Base-by-base conservation (phyloP, 1,284 basidiomycete genomes). In the Ceratobasidium sp. region DNA sequence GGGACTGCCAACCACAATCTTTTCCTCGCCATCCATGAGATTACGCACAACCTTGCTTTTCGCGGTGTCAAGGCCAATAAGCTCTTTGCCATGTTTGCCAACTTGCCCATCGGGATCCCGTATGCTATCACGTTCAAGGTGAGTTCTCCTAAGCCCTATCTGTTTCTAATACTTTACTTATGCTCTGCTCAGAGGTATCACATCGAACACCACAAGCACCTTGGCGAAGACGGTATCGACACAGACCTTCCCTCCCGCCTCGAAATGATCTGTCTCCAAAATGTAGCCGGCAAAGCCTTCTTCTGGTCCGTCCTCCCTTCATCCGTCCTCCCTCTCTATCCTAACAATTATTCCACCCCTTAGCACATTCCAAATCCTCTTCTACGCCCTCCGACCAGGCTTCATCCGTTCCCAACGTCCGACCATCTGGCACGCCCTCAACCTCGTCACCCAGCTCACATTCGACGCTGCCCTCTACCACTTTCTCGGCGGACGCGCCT, bases 111-210 rank as follows among this genome's bases (percentile, higher is more conserved):
- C 77, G 96, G 93, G 0, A 89, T 99, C 17, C 98, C 97, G 0
- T 99, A 99, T 83, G 93, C 95, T 22, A 95, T 96, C 82, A 92
- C 95, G 43, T 99, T 99, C 88, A 99, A 99, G 87, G 95, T 94
- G 46, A 11, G 85, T 80, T 25, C 51, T 46, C 17, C 17, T 71
- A 61, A 25, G 34, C 13, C 25, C 11, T 59, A 17, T n/a, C 19
- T 29, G 22, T 29, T 32, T 17, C 25, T 29, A 29, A 29, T 29
- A 29, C 25, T 29, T 29, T 29, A 34, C 43, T 74, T 73, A 43
- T 40, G n/a, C 25, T 19, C 29, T 13, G n/a, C 49, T 62, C 78
- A 94, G 91, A 90, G 88, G 80, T 99, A 98, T 81, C 97, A 99
- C 83, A 90, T 98, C 76, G 97, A 97, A 80, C 95, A 97, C 82